These are phyloP conservation scores for Aspergillus ruber DNA, from an alignment of 2,329 filamentous ascomycete species.

Conservation along the genomic window DNA sequence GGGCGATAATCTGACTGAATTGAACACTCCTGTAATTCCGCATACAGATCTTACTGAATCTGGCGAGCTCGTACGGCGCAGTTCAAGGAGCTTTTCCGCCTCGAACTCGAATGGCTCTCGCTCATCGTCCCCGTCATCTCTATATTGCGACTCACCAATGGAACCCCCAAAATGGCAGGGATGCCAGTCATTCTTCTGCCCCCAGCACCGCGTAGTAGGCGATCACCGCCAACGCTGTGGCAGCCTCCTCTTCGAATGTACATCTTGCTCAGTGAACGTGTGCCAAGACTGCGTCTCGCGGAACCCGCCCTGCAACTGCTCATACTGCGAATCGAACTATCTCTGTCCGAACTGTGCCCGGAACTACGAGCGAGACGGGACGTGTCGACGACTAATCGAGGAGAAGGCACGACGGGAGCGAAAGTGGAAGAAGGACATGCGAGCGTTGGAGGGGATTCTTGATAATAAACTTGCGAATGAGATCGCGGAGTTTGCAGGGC, in stretches of 20 bases:
- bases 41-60: slow-evolving; percentile 14
- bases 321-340: slow-evolving; percentile 39
- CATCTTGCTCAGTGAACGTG: slow-evolving; percentile 40
- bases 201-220: slow-evolving; percentile 35
- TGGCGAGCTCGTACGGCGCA: slow-evolving; percentile 20
- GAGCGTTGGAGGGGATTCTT: slow-evolving; percentile 33
- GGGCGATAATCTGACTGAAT: slow-evolving; percentile 20
- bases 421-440: slow-evolving; percentile 37
- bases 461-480: slow-evolving; percentile 38
- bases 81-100: slow-evolving; percentile 32
- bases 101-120: slow-evolving; percentile 36
- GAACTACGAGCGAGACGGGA: slow-evolving; percentile 32
- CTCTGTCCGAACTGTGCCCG: slow-evolving; percentile 39
- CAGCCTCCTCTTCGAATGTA: slow-evolving; percentile 40
- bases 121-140: slow-evolving; percentile 34
- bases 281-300: slow-evolving; percentile 39
- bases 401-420: slow-evolving; percentile 33
- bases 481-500: slow-evolving; percentile 35
- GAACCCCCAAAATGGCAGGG: slow-evolving; percentile 39
- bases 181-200: slow-evolving; percentile 45
- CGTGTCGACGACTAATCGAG: slow-evolving; percentile 33
- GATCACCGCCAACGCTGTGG: slow-evolving; percentile 42
- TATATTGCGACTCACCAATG: slow-evolving; percentile 31
- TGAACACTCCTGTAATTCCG: slow-evolving; percentile 14
- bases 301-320: slow-evolving; percentile 39